These are phyloP conservation scores for Suillus bovinus DNA, from an alignment of 768 basidiomycete species.

Conservation along the genomic window DNA sequence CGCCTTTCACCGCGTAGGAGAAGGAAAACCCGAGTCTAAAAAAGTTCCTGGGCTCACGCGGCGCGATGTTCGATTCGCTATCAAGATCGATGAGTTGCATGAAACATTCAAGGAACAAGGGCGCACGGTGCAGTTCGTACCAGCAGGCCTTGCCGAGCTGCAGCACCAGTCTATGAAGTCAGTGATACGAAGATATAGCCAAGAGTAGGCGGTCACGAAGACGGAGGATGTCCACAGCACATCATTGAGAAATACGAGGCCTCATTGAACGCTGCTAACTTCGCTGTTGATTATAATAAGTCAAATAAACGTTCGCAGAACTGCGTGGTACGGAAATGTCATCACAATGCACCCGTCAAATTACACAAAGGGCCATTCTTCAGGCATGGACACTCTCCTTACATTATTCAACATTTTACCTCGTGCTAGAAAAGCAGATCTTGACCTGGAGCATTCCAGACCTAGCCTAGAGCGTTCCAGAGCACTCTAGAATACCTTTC, in stretches of 20 bases:
- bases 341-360: neutral
- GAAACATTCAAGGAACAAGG: conserved; percentile 21
- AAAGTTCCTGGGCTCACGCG: conserved; percentile 45
- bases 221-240: neutral
- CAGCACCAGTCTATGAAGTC: conserved; percentile 27
- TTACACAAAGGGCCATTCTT: neutral
- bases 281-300: neutral
- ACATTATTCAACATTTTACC: no score
- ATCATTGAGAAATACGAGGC: neutral
- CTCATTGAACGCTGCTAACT: neutral
- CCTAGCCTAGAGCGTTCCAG: no score
- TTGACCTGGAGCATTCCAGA: no score
- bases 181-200: conserved; percentile 23
- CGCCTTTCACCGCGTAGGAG: conserved; percentile 12
- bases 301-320: neutral
- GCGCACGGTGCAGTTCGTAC: conserved; percentile 25
- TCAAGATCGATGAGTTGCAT: conserved; percentile 39
- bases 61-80: conserved; percentile 52
- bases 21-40: conserved; percentile 15
- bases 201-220: neutral
- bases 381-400: no score
- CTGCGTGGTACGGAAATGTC: neutral
- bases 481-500: no score
- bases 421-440: no score
- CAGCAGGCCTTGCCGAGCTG: conserved; percentile 12